phyloP scores from a whole-genome alignment of 1,284 basidiomycete species.

The Ceratobasidium sp. region DNA sequence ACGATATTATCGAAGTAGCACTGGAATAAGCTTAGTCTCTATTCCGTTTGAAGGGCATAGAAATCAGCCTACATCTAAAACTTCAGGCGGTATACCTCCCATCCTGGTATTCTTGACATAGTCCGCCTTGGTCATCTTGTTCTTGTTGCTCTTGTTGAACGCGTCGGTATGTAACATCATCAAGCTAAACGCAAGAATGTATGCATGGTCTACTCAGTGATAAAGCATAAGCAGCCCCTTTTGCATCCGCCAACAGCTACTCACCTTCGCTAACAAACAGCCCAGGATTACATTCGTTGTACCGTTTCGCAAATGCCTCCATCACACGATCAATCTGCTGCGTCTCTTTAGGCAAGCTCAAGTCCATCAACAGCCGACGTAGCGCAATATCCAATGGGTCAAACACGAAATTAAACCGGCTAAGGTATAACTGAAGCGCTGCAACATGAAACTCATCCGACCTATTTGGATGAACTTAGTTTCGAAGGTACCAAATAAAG shows the following conservation, averaged over 20 bases:
- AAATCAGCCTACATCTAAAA: slow-evolving; percentile 80
- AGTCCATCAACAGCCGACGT: slow-evolving; percentile 89
- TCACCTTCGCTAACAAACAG: slow-evolving; percentile 84
- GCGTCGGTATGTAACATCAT: slow-evolving; percentile 99
- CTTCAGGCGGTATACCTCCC: slow-evolving; percentile 82
- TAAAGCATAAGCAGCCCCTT: too few species aligned
- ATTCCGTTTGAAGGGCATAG: neutral
- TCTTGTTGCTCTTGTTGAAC: slow-evolving; percentile 97
- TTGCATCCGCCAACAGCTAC: neutral
- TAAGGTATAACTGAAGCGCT: slow-evolving; percentile 77
- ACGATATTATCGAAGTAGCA: slow-evolving; percentile 97
- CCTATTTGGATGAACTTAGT: slow-evolving; percentile 55
- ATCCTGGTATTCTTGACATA: slow-evolving; percentile 91
- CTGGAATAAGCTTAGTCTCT: slow-evolving; percentile 52
- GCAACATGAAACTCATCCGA: slow-evolving; percentile 73
- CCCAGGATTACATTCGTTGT: slow-evolving; percentile 83
- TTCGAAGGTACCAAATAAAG: neutral
- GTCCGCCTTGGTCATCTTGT: slow-evolving; percentile 95
- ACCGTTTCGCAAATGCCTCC: slow-evolving; percentile 90
- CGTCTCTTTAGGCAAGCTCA: slow-evolving; percentile 91
- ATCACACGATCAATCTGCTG: slow-evolving; percentile 99
- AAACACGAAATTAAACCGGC: slow-evolving; percentile 78
- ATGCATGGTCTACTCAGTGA: slow-evolving; percentile 93
- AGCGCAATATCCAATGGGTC: slow-evolving; percentile 93
- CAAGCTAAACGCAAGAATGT: slow-evolving; percentile 95